Evolutionary conservation across 2,329 filamentous ascomycete genomes (phyloP), one percentile per base, ranked within the genome.

Genomic region (Fusarium sp.): DNA sequence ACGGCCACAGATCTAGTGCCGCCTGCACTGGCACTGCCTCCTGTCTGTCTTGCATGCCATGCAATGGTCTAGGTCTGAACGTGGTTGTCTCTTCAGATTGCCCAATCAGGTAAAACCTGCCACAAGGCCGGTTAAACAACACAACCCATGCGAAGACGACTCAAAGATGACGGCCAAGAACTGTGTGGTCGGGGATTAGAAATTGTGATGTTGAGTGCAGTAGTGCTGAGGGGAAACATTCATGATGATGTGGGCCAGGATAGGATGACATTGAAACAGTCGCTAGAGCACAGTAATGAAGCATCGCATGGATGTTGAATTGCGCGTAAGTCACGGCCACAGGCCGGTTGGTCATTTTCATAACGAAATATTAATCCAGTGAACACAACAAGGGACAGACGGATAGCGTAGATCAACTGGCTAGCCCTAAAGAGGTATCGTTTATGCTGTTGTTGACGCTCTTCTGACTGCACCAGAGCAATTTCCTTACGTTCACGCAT

Each of bases 381-480:
- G 30, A 45, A 49, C 32, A 22, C 38, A 43, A 57, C 58, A 65
- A 59, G 51, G 43, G 32, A 29, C 41, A 13, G 48, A 20, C 43
- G 30, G 44, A 48, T 53, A 67, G 44, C 47, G 49, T 56, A 70
- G 67, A 68, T 71, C 67, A 54, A 43, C 29, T 22, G 47, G 40
- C 58, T 38, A 47, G 30, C 30, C 41, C 29, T 22, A 45, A 38
- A 62, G 34, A 49, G 66, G 40, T 24, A 58, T 47, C 24, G 48
- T 43, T 34, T 16, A 40, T 38, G 13, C 22, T 34, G 27, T 25
- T n/a, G 22, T 30, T 48, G 30, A 12, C 40, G 46, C 25, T 38
- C 52, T 58, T 54, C 53, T 48, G 47, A 25, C 29, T 25, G 49
- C 40, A 32, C 38, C 51, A 30, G 46, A 54, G 15, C 34, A 29